phyloP scores from a whole-genome alignment of 2,329 filamentous ascomycete genomes.

The Aciculosporium take region DNA sequence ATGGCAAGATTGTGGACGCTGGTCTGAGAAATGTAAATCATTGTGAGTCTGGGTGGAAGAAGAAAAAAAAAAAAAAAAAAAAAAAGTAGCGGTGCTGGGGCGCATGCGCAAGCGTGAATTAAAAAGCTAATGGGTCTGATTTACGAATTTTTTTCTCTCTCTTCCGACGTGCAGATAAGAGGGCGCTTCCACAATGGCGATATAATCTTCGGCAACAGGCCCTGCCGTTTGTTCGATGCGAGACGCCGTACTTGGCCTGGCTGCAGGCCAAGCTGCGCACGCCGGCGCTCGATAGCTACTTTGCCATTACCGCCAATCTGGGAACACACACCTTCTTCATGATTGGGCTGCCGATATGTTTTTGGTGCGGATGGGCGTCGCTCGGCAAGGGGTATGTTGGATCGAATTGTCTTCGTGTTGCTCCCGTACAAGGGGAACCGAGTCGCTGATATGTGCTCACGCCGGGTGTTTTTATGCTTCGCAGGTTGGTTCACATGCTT shows the following conservation, averaged over 20 bases:
- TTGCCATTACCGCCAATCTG: constrained; percentile 89
- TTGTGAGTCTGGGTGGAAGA: constrained; percentile 31
- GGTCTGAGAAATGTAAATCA: constrained; percentile 70
- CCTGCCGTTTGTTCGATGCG: constrained; percentile 80
- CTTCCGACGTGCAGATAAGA: constrained; percentile 48
- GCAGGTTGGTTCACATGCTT: constrained; percentile 57
- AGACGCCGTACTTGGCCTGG: constrained; percentile 85
- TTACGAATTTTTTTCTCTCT: not conserved
- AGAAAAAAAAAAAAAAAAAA: not conserved
- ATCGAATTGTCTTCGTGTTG: not conserved
- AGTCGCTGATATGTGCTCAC: not conserved
- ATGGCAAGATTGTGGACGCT: constrained; percentile 40
- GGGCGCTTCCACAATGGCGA: constrained; percentile 74
- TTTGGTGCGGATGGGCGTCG: constrained; percentile 84
- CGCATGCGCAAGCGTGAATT: not conserved
- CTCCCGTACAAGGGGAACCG: not conserved
- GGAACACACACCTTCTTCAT: constrained; percentile 99
- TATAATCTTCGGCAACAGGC: constrained; percentile 68
- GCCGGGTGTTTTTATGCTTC: not conserved
- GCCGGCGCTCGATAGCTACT: constrained; percentile 84
- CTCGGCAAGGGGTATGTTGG: constrained; percentile 69
- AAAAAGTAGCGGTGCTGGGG: not conserved
- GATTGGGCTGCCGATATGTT: constrained; percentile 83
- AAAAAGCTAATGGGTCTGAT: constrained; percentile 5
- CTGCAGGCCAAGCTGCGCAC: constrained; percentile 70